phyloP scores from a whole-genome alignment of 305 asterid genomes.

The Fraxinus angustifolia region DNA sequence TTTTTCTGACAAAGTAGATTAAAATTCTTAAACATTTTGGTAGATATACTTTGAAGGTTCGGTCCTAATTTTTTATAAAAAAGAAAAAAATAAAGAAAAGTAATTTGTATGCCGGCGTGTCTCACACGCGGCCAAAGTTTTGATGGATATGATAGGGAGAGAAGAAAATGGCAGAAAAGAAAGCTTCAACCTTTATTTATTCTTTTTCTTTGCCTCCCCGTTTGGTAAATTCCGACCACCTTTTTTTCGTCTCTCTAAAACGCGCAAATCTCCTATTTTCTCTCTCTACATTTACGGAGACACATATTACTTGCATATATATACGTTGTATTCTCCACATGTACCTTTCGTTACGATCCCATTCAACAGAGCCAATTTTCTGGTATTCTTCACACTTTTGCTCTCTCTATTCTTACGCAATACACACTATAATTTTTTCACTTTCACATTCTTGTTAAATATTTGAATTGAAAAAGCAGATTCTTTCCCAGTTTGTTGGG shows the following conservation, averaged over 20 bases:
- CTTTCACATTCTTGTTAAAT: slow-evolving; percentile 21
- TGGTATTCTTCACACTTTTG: slow-evolving; percentile 26
- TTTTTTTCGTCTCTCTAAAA: slow-evolving; percentile 20
- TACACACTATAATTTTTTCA: not conserved
- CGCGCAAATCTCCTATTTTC: slow-evolving; percentile 37
- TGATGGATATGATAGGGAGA: not conserved
- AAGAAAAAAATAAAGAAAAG: not conserved
- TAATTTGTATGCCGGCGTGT: not conserved
- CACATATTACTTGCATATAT: slow-evolving; percentile 11
- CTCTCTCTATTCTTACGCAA: not conserved
- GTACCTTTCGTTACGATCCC: slow-evolving; percentile 36
- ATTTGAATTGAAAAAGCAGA: not conserved
- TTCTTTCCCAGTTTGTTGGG: slow-evolving; percentile 24
- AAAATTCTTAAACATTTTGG: not conserved
- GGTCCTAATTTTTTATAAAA: not conserved
- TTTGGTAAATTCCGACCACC: slow-evolving; percentile 32
- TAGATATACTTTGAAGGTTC: not conserved
- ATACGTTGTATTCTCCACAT: slow-evolving; percentile 18
- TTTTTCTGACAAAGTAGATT: not conserved
- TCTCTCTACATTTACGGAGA: slow-evolving; percentile 37
- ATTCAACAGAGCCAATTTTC: slow-evolving; percentile 31
- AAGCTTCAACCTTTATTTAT: slow-evolving; percentile 4
- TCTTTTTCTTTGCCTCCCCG: not conserved
- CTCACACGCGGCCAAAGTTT: not conserved
- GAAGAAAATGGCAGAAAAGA: slow-evolving; percentile 8